Base-by-base conservation (phyloP, 2,329 filamentous ascomycete species). In the Fusarium miscanthi region DNA sequence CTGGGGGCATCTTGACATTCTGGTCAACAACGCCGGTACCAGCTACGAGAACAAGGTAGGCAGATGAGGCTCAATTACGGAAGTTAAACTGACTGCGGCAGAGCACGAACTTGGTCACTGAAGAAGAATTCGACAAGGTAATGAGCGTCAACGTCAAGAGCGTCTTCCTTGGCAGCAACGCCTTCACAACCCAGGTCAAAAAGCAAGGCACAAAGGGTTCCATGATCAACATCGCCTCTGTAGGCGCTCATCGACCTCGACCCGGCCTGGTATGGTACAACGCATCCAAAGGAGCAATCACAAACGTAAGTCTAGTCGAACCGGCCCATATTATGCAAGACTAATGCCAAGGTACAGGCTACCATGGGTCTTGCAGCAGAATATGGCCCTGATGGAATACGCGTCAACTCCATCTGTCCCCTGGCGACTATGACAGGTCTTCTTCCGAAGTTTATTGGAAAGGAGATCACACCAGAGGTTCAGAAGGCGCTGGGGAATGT, bases 331-430 rank as follows among this genome's bases (percentile, higher is more conserved):
- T 19, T 4, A 46, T 10, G 16, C n/a, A 30, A 10, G 57, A 48
- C 66, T 69, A 38, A 69, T 8, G n/a, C 12, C 23, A 19, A 27
- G 30, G 10, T 6, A 49, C 9, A 72, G 66, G 66, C 88, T 42
- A 85, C 84, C 1, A 87, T 87, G 79, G 78, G 81, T 4, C 80
- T 95, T 72, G 93, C 92, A 2, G 90, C 92, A 3, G 92, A 94
- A 79, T 94, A 92, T 74, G 93, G 90, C 1, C 87, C 89, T 0
- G 87, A 92, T 60, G 87, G 93, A 73, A 93, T 95, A 71, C 88
- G 92, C 1, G 91, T 94, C 76, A 94, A 94, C 70, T 87, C 88
- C 4, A 89, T 94, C 19, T 92, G 90, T 51, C 92, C 92, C 0
- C 86, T 93, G 0, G 84, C 93, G 2, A 90, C 89, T 4, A 64